Base-by-base conservation (phyloP, 257 asterid species). In the Orobanche coerulescens region DNA sequence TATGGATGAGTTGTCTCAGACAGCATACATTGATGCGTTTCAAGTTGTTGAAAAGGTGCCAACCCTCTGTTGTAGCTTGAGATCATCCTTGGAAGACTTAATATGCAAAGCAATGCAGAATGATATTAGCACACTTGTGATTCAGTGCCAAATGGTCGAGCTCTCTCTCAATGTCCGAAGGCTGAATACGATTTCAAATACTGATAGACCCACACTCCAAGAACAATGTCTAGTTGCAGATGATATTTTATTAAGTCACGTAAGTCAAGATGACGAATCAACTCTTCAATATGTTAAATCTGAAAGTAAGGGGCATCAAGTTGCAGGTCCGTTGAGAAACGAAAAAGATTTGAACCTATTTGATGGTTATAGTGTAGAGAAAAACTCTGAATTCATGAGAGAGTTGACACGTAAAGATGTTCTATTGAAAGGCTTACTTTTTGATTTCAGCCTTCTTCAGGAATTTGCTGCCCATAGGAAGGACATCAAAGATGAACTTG, bases 391-490 rank as follows among this genome's bases (percentile, higher is more conserved):
- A 61, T 93, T 86, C 62, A 67, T 71, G 78, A 78, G 71, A 73
- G 90, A 84, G 84, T 73, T 90, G 54, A 72, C 83, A 66, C 75
- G 76, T 12, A 90, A 84, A 72, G 80, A 81, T 52, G 78, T 52
- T 78, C 24, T 86, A 64, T 64, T 90, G 80, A 75, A 84, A 72
- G 97, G 97, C 69, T 73, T 90, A 62, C 92, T 82, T 57, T 87
- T 82, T 69, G 97, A 90, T 78, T 79, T 86, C 69, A 84, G 87
- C 77, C 78, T 87, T 81, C 79, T 90, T 76, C 97, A 90, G 76
- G 97, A 90, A 73, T 84, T 85, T 65, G 82, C 89, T 60, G 81
- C 93, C 70, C 68, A 76, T 75, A 78, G 81, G 78, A 87, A 72
- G 67, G 95, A 90, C 62, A 71, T 74, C 67, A 81, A 75, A 67